Percentiles rank a stretch among this genome's conserved stretches.
Evolutionary conservation across 768 basidiomycete species (phyloP).

Genomic region (Tylopilus plumbeoviolaceoides): DNA sequence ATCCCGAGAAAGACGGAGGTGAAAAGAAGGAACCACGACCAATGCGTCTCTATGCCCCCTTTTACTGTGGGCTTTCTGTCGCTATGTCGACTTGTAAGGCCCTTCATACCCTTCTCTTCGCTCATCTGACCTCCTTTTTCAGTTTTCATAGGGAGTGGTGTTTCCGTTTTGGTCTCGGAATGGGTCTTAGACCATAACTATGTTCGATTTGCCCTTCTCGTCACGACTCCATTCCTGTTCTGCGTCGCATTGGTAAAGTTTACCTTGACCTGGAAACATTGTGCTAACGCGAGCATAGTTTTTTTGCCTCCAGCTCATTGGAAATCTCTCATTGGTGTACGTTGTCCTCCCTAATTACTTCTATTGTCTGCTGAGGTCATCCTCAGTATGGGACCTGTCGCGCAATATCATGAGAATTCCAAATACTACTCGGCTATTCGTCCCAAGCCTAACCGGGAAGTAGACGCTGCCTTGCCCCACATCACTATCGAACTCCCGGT

Average conservation of each 20-base stretch:
- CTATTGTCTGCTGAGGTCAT: conserved; percentile 2
- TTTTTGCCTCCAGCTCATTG: conserved; percentile 67
- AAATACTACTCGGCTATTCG: conserved; percentile 73
- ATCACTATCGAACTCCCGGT: conserved; percentile 82
- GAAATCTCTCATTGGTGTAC: conserved; percentile 59
- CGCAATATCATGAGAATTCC: conserved; percentile 82
- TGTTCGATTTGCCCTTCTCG: conserved; percentile 61
- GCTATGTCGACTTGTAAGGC: conserved; percentile 60
- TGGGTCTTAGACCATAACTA: conserved; percentile 57
- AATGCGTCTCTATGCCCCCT: conserved; percentile 63
- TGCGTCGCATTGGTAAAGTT: conserved; percentile 64
- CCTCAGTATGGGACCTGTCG: conserved; percentile 70
- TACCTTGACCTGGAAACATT: not conserved
- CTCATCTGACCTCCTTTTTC: not conserved
- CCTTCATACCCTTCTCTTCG: not conserved
- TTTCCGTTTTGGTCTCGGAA: conserved; percentile 58
- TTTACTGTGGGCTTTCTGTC: conserved; percentile 65
- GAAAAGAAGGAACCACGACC: conserved; percentile 36
- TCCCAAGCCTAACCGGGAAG: conserved; percentile 54
- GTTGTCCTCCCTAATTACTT: not conserved
- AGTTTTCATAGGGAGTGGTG: conserved; percentile 72
- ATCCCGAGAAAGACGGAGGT: conserved; percentile 50
- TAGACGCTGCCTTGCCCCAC: conserved; percentile 65
- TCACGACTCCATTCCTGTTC: conserved; percentile 65
- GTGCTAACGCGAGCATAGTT: conserved; percentile 43